Percentiles rank a stretch among this genome's conserved stretches.
Evolutionary conservation across 2,329 filamentous ascomycete species (phyloP).

Genomic region (Teratosphaeria gauchensis): DNA sequence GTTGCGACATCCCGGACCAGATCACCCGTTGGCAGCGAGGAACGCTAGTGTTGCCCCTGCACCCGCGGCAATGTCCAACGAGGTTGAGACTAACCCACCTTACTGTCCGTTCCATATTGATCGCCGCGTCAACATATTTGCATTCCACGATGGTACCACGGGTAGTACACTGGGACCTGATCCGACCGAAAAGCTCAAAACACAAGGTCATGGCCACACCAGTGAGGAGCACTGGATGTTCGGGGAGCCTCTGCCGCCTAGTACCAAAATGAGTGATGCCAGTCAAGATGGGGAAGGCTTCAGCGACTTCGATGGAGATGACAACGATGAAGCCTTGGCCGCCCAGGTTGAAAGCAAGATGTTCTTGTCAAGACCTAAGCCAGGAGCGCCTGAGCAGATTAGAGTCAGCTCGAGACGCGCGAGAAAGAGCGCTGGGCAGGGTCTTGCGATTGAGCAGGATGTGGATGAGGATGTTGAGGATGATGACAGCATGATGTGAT

Average conservation of each 20-base stretch:
- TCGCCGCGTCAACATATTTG: constrained; percentile 66
- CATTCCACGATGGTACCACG: constrained; percentile 39
- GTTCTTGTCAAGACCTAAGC: not conserved
- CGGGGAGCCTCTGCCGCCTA: constrained; percentile 18
- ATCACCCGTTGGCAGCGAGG: not conserved
- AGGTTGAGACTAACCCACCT: constrained; percentile 73
- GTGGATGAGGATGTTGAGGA: not conserved
- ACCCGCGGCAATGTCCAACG: constrained; percentile 2
- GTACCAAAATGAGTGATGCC: constrained; percentile 21
- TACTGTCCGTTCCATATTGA: constrained; percentile 97
- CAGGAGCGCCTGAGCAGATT: constrained; percentile 2
- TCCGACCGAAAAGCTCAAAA: constrained; percentile 9
- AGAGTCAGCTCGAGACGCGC: not conserved
- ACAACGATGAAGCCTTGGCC: constrained; percentile 12
- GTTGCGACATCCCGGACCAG: constrained; percentile 13
- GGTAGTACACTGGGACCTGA: not conserved
- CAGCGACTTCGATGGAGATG: constrained; percentile 6
- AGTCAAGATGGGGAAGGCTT: not conserved
- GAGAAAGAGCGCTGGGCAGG: not conserved
- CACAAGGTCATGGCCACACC: constrained; percentile 12
- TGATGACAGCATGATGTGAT: not conserved
- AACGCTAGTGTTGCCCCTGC: not conserved
- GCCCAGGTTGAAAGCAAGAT: constrained; percentile 17
- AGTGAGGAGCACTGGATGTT: constrained; percentile 22
- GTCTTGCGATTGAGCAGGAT: not conserved